These are phyloP conservation scores for Cryptococcus sp. DNA, from an alignment of 1,284 basidiomycete species.

Conservation along the genomic window DNA sequence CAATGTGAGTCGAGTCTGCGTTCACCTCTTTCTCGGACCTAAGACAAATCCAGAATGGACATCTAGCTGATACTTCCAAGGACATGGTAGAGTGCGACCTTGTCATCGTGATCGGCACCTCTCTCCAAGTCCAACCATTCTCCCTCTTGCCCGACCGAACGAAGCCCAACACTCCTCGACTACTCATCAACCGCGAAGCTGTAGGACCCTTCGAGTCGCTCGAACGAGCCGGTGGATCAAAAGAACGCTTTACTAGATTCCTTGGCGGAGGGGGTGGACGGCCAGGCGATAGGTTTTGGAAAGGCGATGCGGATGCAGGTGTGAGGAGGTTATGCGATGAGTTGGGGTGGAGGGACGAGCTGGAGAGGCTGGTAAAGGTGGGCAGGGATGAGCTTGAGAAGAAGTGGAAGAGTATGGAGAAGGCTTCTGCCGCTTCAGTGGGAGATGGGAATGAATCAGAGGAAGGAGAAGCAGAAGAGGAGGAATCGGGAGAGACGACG, in stretches of 20 bases:
- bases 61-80: conserved; percentile 13
- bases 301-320: conserved; percentile 46
- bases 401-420: conserved; percentile 23
- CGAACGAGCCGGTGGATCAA: not conserved
- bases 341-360: conserved; percentile 43
- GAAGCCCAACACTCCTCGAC: not conserved
- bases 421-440: not conserved
- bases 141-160: conserved; percentile 50
- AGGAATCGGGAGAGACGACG: conserved; percentile 4
- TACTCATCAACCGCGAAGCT: conserved; percentile 46
- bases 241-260: not conserved
- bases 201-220: conserved; percentile 46
- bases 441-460: not conserved
- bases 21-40: not conserved
- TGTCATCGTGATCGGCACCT: conserved; percentile 88
- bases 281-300: conserved; percentile 38
- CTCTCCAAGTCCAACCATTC: conserved; percentile 55
- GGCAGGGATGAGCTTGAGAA: conserved; percentile 24
- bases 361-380: conserved; percentile 27
- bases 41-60: not conserved
- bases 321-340: conserved; percentile 27
- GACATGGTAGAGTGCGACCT: conserved; percentile 63
- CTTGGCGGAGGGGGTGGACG: not conserved
- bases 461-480: conserved; percentile 1
- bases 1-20: conserved; percentile 16